Evolutionary conservation across 192 early-diverging fungal genomes (phyloP).

Genomic region (Jimgerdemannia lactiflua): DNA sequence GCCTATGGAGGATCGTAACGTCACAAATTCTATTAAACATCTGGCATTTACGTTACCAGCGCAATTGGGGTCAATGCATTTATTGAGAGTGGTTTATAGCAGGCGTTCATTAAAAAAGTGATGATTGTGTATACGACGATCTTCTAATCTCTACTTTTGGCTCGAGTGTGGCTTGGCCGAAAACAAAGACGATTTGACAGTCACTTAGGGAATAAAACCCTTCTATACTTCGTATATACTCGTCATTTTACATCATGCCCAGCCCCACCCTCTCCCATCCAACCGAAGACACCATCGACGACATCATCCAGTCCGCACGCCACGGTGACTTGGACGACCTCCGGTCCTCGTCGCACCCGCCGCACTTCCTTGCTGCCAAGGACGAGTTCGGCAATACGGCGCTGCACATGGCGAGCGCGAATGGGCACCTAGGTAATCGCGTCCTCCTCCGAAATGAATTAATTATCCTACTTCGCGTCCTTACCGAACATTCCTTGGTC

Average conservation of each 20-base stretch:
- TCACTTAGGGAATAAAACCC: too few relatives aligned
- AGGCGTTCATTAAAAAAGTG: too few relatives aligned
- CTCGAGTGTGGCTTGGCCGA: too few relatives aligned
- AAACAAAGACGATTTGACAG: too few relatives aligned
- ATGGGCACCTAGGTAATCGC: constrained; percentile 59
- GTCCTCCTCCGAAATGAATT: neutral
- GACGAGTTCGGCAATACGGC: constrained; percentile 61
- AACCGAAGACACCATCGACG: constrained; percentile 36
- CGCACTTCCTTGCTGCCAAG: constrained; percentile 26
- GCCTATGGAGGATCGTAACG: too few relatives aligned
- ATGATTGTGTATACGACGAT: too few relatives aligned
- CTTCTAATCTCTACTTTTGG: too few relatives aligned
- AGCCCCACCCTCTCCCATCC: neutral
- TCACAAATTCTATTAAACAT: too few relatives aligned
- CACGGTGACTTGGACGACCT: constrained; percentile 76
- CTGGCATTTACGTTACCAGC: too few relatives aligned
- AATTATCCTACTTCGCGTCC: neutral
- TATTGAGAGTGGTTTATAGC: too few relatives aligned
- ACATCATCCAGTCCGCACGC: constrained; percentile 66
- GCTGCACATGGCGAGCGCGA: constrained; percentile 81
- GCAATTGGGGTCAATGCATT: too few relatives aligned
- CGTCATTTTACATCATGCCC: neutral
- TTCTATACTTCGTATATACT: too few relatives aligned
- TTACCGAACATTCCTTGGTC: neutral
- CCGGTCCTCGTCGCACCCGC: constrained; percentile 27